Base-by-base conservation (phyloP, 2,329 filamentous ascomycete genomes). In the Rutstroemia sp. region DNA sequence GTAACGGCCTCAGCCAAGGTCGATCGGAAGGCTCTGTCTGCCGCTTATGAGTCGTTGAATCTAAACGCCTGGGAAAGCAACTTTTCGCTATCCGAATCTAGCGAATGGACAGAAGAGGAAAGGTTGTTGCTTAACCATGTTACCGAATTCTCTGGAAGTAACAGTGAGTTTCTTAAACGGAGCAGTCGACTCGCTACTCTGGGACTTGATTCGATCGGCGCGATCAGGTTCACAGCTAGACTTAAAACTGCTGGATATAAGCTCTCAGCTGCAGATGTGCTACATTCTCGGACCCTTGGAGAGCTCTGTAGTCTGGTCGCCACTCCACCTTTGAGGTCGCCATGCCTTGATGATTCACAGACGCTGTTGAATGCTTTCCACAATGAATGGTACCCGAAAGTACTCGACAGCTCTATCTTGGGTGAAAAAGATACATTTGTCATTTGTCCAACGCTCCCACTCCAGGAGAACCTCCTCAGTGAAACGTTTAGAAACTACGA, bases 391-490 rank as follows among this genome's bases (percentile, higher is more conserved):
- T 27, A 41, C 19, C 5, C 21, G 7, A 42, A 39, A 23, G 21
- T 51, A 23, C 34, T 23, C 9, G 34, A 42, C 18, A 25, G 5
- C 8, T 19, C 14, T 12, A 8, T 5, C 14, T 9, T 30, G 2
- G 7, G 16, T 2, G 21, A 25, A 10, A 25, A 51, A 51, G 14
- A 19, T 19, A 18, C 14, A 38, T 51, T 51, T 39, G 3, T 18
- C 19, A 34, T 41, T 16, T 51, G 38, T 25, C 49, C 38, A 8
- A 51, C 49, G 1, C 41, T 51, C 12, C 38, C 49, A 18, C 21
- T 51, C 0, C 49, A 51, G n/a, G 38, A 51, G 18, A 38, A 67
- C 68, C 1, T 59, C 73, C 8, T 66, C 71, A 12, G 49, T 64
- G 25, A 68, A 67, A 30, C 53, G 63, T 10, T 46, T 59, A 3